phyloP scores from a whole-genome alignment of 345 rosid genomes.

The Lepidium didymum region DNA sequence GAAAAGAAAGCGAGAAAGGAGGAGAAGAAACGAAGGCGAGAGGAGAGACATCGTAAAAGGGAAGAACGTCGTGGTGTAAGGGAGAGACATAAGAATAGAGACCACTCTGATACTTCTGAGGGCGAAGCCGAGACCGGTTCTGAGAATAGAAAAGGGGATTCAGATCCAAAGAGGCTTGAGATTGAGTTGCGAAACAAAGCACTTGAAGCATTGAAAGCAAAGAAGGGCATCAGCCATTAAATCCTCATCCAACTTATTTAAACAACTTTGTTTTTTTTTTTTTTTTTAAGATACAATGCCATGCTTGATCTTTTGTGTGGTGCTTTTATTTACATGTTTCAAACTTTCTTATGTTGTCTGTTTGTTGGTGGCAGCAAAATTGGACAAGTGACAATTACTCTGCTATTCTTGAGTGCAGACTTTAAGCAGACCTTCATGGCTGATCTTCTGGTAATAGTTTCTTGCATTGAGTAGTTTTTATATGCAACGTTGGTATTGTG shows the following conservation, averaged over 20 bases:
- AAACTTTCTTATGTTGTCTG: constrained; percentile 48
- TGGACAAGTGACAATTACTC: constrained; percentile 80
- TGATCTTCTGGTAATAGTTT: constrained; percentile 64
- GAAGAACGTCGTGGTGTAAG: constrained; percentile 72
- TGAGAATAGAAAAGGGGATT: constrained; percentile 36
- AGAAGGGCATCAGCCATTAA: constrained; percentile 67
- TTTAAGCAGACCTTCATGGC: constrained; percentile 63
- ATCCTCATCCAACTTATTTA: constrained; percentile 18
- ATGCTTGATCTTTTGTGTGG: constrained; percentile 11
- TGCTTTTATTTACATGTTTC: constrained; percentile 14
- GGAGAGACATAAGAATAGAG: constrained; percentile 43
- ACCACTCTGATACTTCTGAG: constrained; percentile 44
- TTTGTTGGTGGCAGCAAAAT: constrained; percentile 88
- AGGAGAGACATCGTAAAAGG: constrained; percentile 67
- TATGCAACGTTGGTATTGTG: not conserved
- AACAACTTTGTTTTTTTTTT: constrained; percentile 12
- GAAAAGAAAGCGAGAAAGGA: constrained; percentile 81
- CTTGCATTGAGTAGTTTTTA: constrained; percentile 31
- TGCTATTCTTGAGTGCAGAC: constrained; percentile 75
- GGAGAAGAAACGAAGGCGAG: constrained; percentile 69
- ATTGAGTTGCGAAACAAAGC: constrained; percentile 92
- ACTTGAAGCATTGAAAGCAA: constrained; percentile 86
- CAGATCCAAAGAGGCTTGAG: constrained; percentile 80
- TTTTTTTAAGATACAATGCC: constrained; percentile 19
- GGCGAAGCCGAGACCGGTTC: constrained; percentile 36